Base-by-base conservation (phyloP, 192 early-diverging fungal genomes). In the Dimargaris cristalligena region DNA sequence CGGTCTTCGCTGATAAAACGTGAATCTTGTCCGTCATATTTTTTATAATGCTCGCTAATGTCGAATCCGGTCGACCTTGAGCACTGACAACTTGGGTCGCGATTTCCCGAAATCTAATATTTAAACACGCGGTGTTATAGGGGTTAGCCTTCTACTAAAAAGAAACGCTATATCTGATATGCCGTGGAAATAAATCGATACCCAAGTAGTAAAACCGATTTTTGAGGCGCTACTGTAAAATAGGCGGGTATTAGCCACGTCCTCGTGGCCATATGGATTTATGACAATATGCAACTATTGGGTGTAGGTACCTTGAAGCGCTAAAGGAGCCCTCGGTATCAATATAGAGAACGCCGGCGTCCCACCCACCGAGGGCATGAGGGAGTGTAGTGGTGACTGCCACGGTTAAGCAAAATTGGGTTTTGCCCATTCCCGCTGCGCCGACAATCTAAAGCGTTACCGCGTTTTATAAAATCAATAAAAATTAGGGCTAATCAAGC, bases 251-350 rank as follows among this genome's bases (percentile, higher is more conserved):
- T 18, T 18, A 52, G 10, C 6, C 14, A 34, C 6, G 14, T 52
- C 14, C 8, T 32, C 6, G 33, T 14, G 51, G 29, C 14, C n/a
- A n/a, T n/a, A n/a, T n/a, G n/a, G n/a, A n/a, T n/a, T n/a, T n/a
- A n/a, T n/a, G n/a, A 20, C 45, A n/a, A 20, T 20, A 46, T 46
- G 20, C 45, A 46, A 52, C 33, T 10, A 10, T 52, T 6, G 30
- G 30, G 6, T 14, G 51, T 10, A 52, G 0, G 25, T 57, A 57
- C 55, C 55, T 34, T 44, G 34, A 22, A 4, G 55, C 34, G 26
- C 55, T 57, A 29, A 57, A 57, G 22, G 28, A 20, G 20, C 55
- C 55, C 13, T 57, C 55, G 4, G 55, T 57, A 13, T 57, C 55
- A 57, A 57, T 26, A 57, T 57, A 57, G 9, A 57, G 13, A 9